A percentile compares a stretch with the other conserved stretches of the same genome.
These are phyloP conservation scores for Baeospora myosura DNA, from an alignment of 1,284 basidiomycete species.

Conservation along the genomic window DNA sequence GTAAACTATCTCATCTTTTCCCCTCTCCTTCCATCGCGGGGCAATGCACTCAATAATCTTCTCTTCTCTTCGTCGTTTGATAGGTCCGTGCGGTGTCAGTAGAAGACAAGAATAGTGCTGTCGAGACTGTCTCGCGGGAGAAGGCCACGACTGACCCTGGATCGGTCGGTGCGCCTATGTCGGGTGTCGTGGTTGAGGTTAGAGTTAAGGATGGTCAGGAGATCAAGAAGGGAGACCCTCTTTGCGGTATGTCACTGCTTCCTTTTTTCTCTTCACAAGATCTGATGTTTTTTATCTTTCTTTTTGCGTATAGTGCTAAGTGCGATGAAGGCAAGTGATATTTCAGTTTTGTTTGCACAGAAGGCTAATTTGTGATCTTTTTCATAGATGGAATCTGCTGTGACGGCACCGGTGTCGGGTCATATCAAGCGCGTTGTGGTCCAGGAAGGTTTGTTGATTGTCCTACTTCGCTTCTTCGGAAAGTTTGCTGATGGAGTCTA, in stretches of 20 bases:
- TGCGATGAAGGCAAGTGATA: constrained; percentile 77
- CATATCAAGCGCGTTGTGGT: constrained; percentile 91
- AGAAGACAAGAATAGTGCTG: constrained; percentile 93
- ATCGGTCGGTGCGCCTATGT: constrained; percentile 93
- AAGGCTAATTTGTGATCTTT: constrained; percentile 18
- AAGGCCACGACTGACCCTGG: constrained; percentile 91
- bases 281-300: constrained; percentile 5
- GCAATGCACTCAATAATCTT: constrained; percentile 10
- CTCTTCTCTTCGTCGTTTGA: too few relatives aligned
- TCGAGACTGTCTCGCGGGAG: constrained; percentile 90
- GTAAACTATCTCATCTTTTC: constrained; percentile 30
- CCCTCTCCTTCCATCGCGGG: too few relatives aligned
- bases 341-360: constrained; percentile 13
- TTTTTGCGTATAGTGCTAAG: constrained; percentile 70
- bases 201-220: constrained; percentile 94
- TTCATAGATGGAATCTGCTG: constrained; percentile 87
- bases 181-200: constrained; percentile 96
- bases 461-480: not conserved
- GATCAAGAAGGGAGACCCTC: constrained; percentile 95
- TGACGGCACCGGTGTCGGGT: constrained; percentile 91
- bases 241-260: constrained; percentile 60
- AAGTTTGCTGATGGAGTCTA: not conserved
- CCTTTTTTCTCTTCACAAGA: constrained; percentile 1
- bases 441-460: constrained; percentile 67
- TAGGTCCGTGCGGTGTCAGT: constrained; percentile 88